Evolutionary conservation across 2,329 filamentous ascomycete species (phyloP).

Genomic region (Canariomyces notabilis): DNA sequence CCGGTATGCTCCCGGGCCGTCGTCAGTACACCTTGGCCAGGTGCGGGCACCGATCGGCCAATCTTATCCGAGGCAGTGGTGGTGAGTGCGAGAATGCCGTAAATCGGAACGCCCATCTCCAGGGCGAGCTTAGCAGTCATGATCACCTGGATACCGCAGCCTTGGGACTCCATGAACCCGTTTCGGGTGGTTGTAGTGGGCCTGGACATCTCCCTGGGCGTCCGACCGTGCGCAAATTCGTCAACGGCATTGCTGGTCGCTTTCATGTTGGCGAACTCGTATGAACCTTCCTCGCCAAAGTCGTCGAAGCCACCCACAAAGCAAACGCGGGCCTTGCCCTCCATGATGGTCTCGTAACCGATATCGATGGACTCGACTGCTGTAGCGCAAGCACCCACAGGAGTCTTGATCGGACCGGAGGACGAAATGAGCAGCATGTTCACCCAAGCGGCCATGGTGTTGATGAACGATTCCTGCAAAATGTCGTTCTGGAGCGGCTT

Average conservation of each 20-base stretch:
- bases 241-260: constrained; percentile 97
- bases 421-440: constrained; percentile 98
- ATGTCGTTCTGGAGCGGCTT: constrained; percentile 98
- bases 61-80: constrained; percentile 99
- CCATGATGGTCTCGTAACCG: constrained; percentile 96
- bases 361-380: constrained; percentile 97
- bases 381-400: constrained; percentile 94
- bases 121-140: constrained; percentile 95
- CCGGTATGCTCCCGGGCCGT: constrained; percentile 85
- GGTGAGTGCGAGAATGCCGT: constrained; percentile 88
- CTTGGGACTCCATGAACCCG: constrained; percentile 99
- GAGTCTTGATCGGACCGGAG: constrained; percentile 96
- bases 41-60: constrained; percentile 91
- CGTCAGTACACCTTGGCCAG: constrained; percentile 93
- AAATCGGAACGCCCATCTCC: constrained; percentile 98
- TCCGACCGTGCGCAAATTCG: constrained; percentile 91
- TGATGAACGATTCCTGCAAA: constrained; percentile 98
- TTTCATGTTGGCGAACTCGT: constrained; percentile 99
- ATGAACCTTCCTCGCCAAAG: constrained; percentile 98
- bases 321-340: constrained; percentile 96
- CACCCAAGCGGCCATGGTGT: constrained; percentile 99
- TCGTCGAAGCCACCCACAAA: constrained; percentile 99
- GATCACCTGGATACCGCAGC: constrained; percentile 95
- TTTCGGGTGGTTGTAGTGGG: constrained; percentile 94
- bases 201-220: constrained; percentile 94